Conservation (phyloP, 2,329 filamentous ascomycete species). For the Ascochyta clinopodiicola region DNA sequence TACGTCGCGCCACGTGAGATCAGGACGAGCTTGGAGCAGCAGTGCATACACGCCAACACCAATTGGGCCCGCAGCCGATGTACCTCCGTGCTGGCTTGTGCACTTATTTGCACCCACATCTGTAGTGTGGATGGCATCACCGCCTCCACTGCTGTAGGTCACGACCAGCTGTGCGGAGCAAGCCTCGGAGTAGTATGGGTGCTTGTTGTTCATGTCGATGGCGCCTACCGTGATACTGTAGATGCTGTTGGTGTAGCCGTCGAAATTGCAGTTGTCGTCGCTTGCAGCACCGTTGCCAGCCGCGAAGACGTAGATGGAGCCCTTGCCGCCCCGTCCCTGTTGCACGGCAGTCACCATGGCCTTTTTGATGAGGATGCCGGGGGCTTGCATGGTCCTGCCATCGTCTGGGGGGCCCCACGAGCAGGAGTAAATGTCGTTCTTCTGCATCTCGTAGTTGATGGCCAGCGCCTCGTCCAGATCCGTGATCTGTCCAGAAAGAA, state of each 20-base stretch:
- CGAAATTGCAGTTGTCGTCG: slow-evolving; percentile 98
- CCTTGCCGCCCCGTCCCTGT: slow-evolving; percentile 80
- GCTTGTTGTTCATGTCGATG: slow-evolving; percentile 83
- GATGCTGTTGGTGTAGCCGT: slow-evolving; percentile 99
- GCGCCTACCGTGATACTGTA: slow-evolving; percentile 98
- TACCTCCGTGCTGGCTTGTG: slow-evolving; percentile 85
- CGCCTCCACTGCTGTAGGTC: slow-evolving; percentile 90
- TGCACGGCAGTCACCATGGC: slow-evolving; percentile 94
- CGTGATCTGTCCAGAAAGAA: slow-evolving; percentile 86
- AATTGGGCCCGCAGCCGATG: slow-evolving; percentile 91
- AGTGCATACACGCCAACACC: slow-evolving; percentile 92
- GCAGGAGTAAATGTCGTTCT: slow-evolving; percentile 97
- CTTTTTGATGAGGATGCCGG: slow-evolving; percentile 82
- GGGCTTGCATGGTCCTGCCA: slow-evolving; percentile 90
- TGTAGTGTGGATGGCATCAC: slow-evolving; percentile 92
- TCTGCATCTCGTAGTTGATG: slow-evolving; percentile 88
- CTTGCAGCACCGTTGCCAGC: slow-evolving; percentile 88
- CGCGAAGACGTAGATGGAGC: slow-evolving; percentile 95
- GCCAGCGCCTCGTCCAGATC: slow-evolving; percentile 92
- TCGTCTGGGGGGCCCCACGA: slow-evolving; percentile 98
- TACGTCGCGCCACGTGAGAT: slow-evolving; percentile 90
- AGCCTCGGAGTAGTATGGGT: slow-evolving; percentile 95
- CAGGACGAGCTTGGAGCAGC: slow-evolving; percentile 81
- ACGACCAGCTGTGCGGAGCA: slow-evolving; percentile 96
- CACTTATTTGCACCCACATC: slow-evolving; percentile 87